phyloP scores from a whole-genome alignment of 768 basidiomycete species.

The Sporobolomyces roseus region DNA sequence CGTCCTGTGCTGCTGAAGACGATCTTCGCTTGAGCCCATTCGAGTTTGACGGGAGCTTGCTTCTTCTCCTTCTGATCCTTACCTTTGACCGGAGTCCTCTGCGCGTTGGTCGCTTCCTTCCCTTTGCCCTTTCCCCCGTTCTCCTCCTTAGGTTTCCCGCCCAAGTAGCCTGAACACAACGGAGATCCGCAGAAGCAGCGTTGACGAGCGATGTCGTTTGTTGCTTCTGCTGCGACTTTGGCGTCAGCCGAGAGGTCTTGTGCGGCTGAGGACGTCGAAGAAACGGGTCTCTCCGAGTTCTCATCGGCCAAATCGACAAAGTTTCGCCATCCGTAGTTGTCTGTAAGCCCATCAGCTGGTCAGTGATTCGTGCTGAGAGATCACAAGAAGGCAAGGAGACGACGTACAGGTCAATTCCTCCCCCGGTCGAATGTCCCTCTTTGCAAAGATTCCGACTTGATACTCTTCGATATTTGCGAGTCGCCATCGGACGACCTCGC shows the following conservation, averaged over 20 bases:
- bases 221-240: not conserved
- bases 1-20: not conserved
- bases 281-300: not conserved
- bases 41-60: not conserved
- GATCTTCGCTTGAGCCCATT: conserved; percentile 5
- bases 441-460: conserved; percentile 38
- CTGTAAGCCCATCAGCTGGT: conserved; percentile 5
- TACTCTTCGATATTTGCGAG: conserved; percentile 32
- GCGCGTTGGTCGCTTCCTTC: not conserved
- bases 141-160: conserved; percentile 16
- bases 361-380: not conserved
- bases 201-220: conserved; percentile 29
- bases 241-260: not conserved
- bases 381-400: no score
- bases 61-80: not conserved
- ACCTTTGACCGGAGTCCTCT: not conserved
- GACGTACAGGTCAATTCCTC: conserved; percentile 37
- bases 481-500: conserved; percentile 34
- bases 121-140: not conserved
- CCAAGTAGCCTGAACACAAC: conserved; percentile 31
- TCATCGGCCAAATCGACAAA: conserved; percentile 18
- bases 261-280: not conserved
- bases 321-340: conserved; percentile 42
- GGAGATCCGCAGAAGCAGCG: conserved; percentile 33
- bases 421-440: conserved; percentile 27